Percentiles rank a stretch among this genome's conserved stretches.
These are phyloP conservation scores for Aspergillus persii DNA, from an alignment of 2,329 filamentous ascomycete genomes.

Conservation along the genomic window DNA sequence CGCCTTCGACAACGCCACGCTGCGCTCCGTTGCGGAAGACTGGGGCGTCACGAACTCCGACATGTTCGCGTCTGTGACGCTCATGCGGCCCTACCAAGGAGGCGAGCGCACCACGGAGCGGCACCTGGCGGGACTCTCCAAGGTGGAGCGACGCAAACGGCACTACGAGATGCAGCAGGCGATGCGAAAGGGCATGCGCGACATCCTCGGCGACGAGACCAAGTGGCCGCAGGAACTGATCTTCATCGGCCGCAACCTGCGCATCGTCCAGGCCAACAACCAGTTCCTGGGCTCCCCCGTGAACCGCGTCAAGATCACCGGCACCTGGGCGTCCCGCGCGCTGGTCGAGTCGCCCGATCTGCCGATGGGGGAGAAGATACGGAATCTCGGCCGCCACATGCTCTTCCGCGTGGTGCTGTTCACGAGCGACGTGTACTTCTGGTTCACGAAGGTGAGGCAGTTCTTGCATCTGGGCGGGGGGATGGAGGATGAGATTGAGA, in stretches of 20 bases:
- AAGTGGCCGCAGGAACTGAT: constrained; percentile 89
- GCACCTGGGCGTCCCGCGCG: constrained; percentile 80
- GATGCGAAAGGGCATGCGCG: constrained; percentile 69
- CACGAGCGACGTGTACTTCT: constrained; percentile 77
- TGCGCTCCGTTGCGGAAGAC: constrained; percentile 66
- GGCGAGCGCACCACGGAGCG: constrained; percentile 67
- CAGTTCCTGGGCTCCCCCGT: constrained; percentile 86
- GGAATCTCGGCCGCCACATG: constrained; percentile 72
- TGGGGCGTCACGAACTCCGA: constrained; percentile 92
- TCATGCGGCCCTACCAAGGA: constrained; percentile 87
- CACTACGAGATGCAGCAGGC: constrained; percentile 79
- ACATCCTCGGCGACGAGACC: constrained; percentile 78
- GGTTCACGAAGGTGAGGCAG: constrained; percentile 74
- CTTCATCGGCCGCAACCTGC: constrained; percentile 87
- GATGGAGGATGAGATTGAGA: constrained; percentile 93
- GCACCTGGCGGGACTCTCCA: constrained; percentile 51
- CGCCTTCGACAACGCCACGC: constrained; percentile 84
- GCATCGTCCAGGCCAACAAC: constrained; percentile 91
- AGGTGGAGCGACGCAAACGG: constrained; percentile 55
- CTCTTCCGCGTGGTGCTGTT: constrained; percentile 78
- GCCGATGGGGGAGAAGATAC: constrained; percentile 59
- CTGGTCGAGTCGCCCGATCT: constrained; percentile 72
- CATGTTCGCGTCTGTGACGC: constrained; percentile 84
- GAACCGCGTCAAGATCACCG: constrained; percentile 90
- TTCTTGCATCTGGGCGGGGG: constrained; percentile 72